Conservation (phyloP, 345 rosid species). For the Durio zibethinus region DNA sequence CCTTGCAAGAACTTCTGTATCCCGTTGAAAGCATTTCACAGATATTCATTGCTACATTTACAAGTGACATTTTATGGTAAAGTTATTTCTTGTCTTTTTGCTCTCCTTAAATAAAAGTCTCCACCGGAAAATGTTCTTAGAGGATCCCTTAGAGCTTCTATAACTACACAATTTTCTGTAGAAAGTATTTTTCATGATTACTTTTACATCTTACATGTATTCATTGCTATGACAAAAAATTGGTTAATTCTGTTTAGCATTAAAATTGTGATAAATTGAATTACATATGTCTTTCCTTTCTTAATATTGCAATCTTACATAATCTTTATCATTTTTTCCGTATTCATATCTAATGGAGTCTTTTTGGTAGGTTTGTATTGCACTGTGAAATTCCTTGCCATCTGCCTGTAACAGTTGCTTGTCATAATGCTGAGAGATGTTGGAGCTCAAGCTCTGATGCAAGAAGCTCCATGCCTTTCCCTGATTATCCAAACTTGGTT, state of each 20-base stretch:
- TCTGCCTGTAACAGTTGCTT: slow-evolving; percentile 83
- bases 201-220: slow-evolving; percentile 5
- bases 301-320: neutral
- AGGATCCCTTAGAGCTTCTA: neutral
- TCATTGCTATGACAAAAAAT: neutral
- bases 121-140: neutral
- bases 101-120: neutral
- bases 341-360: slow-evolving; percentile 23
- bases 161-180: neutral
- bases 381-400: slow-evolving; percentile 64
- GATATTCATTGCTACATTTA: slow-evolving; percentile 85
- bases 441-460: slow-evolving; percentile 70
- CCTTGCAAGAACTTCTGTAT: slow-evolving; percentile 73
- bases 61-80: slow-evolving; percentile 77
- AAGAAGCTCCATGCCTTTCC: slow-evolving; percentile 55
- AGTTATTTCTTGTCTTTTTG: slow-evolving; percentile 1
- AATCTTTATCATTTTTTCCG: neutral
- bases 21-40: slow-evolving; percentile 59
- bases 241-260: neutral
- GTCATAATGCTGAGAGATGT: slow-evolving; percentile 72
- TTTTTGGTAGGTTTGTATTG: slow-evolving; percentile 60
- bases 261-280: neutral
- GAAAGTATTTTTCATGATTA: slow-evolving; percentile 3
- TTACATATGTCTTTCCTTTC: neutral
- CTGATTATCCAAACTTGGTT: slow-evolving; percentile 65